Evolutionary conservation across 2,329 filamentous ascomycete genomes (phyloP), one percentile per base, ranked within the genome.

Genomic region (Sporothrix protearum): DNA sequence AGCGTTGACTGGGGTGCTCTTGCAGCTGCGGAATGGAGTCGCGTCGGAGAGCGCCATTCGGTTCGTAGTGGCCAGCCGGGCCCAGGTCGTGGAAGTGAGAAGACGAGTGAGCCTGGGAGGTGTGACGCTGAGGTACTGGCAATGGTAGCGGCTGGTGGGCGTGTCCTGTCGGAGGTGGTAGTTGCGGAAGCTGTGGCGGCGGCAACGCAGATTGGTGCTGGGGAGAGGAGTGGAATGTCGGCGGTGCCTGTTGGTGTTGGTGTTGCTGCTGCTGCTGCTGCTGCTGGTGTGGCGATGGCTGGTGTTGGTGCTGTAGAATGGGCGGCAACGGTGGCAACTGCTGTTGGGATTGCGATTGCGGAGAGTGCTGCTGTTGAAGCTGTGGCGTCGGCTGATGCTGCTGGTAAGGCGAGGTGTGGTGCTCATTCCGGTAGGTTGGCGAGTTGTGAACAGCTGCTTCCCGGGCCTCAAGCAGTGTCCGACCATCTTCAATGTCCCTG

Each of bases 401-500:
- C 16, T 71, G 69, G 19, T 73, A 68, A 14, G 53, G 71, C 22
- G 55, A 53, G 14, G 63, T 28, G 12, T 71, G 69, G 30, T 70
- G 57, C 8, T 72, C 63, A 69, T 39, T 59, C 19, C 47, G 57
- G 19, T 68, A 47, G 10, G n/a, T n/a, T 12, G 68, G 59, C 0
- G 66, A 61, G 51, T 59, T 72, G 49, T 66, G 68, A 7, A 81
- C 78, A 45, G 83, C 81, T 19, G 82, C 77, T 68, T 86, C 84
- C 73, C 86, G 80, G 67, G 86, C 83, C 75, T 87, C 87, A 1
- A 88, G 80, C 14, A 88, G 81, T 66, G 87, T 87, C 55, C 85
- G 84, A 0, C 86, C 85, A 74, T 88, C 86, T 73, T 89, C 87
- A 7, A 86, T 80, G 73, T 88, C 85, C 75, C 85, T 87, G 7